Evolutionary conservation across 108 stramenopile species (phyloP), one percentile per base, ranked within the genome.

Genomic region (Fragilaria crotonensis): DNA sequence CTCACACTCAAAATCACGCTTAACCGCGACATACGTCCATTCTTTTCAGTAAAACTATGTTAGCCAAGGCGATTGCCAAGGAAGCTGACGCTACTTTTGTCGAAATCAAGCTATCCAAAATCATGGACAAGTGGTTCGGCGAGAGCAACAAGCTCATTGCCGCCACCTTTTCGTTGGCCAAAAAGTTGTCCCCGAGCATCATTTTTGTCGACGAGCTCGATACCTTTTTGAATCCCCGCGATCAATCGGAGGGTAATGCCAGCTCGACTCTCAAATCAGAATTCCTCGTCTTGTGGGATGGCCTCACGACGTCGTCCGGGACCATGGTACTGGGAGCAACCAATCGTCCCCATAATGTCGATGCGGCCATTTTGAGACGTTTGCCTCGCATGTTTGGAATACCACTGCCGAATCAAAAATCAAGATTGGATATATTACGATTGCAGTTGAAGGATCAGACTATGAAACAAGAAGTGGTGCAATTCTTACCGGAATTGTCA

Each of bases 31-130:
- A n/a, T n/a, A n/a, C n/a, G n/a, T n/a, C n/a, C n/a, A n/a, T n/a
- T n/a, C n/a, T n/a, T n/a, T n/a, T n/a, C n/a, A n/a, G n/a, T 85
- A 99, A 99, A 67, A 97, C 97, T n/a, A 90, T 96, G 89, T 58
- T 98, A 63, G 98, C 97, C 57, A 94, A 97, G 75, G 97, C 96
- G 31, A 84, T 99, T 62, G 98, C 98, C 45, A 95, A 85, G 64
- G 96, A 99, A 69, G 80, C 82, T 4, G 75, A 88, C 54, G 96
- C 97, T 5, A 87, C 95, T 5, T 98, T 99, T 76, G 70, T 99
- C 46, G 91, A 94, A 54, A 80, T 99, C 28, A 83, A 89, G 51
- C 71, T 95, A 54, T 79, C 79, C 33, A 81, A 91, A 25, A 86
- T 95, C 45, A 80, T 94, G 93, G 81, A 87, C 79, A 99, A 99